Percentiles rank a stretch among this genome's conserved stretches.
phyloP scores from a whole-genome alignment of 306 rosid genomes.

The Vigna nakashimae region DNA sequence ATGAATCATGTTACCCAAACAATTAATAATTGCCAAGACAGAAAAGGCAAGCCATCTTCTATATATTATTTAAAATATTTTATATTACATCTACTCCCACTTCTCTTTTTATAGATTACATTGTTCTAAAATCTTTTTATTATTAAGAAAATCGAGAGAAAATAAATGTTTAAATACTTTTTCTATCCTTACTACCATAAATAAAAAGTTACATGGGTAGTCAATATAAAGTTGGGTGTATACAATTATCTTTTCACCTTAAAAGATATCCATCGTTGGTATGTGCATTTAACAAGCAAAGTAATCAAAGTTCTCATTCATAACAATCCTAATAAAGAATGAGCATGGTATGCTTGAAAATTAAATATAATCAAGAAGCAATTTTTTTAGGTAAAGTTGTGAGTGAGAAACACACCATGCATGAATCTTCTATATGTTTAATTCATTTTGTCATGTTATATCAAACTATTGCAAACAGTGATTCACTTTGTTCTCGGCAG shows the following conservation, averaged over 20 bases:
- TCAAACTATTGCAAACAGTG: background rate
- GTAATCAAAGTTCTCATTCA: background rate
- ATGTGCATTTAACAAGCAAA: constrained; percentile 12
- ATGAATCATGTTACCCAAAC: background rate
- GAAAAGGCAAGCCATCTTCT: background rate
- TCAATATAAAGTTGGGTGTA: too few species aligned
- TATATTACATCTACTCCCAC: background rate
- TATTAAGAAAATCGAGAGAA: background rate
- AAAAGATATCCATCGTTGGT: background rate
- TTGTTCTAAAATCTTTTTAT: background rate
- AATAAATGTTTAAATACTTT: background rate
- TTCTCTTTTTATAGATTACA: background rate
- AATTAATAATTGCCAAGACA: background rate
- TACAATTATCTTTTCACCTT: background rate
- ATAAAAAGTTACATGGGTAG: too few species aligned
- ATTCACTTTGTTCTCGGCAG: background rate
- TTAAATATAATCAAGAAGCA: background rate
- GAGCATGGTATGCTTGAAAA: background rate
- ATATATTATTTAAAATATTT: background rate
- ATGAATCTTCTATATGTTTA: background rate
- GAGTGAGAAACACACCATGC: background rate
- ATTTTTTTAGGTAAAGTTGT: background rate
- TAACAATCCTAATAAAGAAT: constrained; percentile 17
- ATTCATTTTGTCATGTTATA: background rate
- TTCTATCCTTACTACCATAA: too few species aligned